Evolutionary conservation across 805 yeast genomes (phyloP), one percentile per base, ranked within the genome.

Genomic region (Lipomyces lipofer): DNA sequence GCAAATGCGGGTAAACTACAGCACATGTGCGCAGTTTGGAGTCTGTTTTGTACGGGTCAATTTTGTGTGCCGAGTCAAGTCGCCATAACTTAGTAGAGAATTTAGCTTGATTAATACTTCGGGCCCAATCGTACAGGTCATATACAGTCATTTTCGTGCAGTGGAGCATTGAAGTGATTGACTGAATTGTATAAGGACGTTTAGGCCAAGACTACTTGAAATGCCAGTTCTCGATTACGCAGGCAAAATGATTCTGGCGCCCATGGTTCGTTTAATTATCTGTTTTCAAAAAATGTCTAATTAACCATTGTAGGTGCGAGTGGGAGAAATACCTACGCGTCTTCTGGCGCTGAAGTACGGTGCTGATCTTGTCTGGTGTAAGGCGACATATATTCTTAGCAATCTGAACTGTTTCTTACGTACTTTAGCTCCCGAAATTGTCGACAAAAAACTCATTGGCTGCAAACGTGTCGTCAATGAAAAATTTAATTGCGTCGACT

Each of bases 311-410:
- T 24, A 51, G 71, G 97, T 92, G 47, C 77, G 99, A 32, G 86
- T 92, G 38, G 96, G 98, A 10, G 99, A 94, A 72, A 79, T 94
- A 4, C 98, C 99, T 4, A 84, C 90, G 7, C 76, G 99, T 52
- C 75, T 92, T 6, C 68, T 91, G 60, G 84, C 97, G 0, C 75
- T 94, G 22, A 80, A 79, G 60, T 77, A 88, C 67, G 97, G 97
- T 2, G 96, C 97, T 0, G 98, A 94, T 69, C 74, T 92, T 44
- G 98, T 94, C 4, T 94, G 99, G 99, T 82, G 85, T 35, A 57
- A 19, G 70, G n/a, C n/a, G n/a, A n/a, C 52, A 12, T 10, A n/a
- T 8, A 17, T 25, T 29, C 43, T 25, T 24, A 17, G 25, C 53
- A 22, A 9, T 7, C 4, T 27, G 12, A 15, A n/a, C 29, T 36